Conservation (phyloP, 164 flowering plant species). For the Cinnamomum micranthum region DNA sequence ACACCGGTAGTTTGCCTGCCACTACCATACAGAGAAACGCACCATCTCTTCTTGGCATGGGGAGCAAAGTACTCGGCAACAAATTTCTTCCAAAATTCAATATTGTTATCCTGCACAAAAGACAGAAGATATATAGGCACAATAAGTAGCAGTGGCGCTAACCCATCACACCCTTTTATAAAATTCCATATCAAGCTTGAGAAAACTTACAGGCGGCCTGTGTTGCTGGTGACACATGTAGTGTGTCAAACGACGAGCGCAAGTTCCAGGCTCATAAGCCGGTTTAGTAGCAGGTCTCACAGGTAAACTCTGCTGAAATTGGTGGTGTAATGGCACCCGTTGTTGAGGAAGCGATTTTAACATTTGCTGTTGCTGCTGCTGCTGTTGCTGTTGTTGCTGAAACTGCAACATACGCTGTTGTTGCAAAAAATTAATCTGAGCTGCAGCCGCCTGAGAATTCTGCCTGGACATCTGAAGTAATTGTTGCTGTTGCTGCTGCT, state of each 20-base stretch:
- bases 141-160: neutral
- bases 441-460: constrained; percentile 61
- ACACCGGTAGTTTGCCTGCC: constrained; percentile 94
- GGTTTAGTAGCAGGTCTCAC: constrained; percentile 59
- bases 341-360: constrained; percentile 73
- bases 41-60: constrained; percentile 97
- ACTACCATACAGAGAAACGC: constrained; percentile 96
- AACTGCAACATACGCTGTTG: constrained; percentile 51
- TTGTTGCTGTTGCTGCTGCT: constrained; percentile 65
- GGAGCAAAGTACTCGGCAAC: constrained; percentile 94
- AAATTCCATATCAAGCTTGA: neutral
- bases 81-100: constrained; percentile 97
- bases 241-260: constrained; percentile 83
- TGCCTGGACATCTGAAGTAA: constrained; percentile 71
- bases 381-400: constrained; percentile 43
- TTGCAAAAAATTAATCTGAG: constrained; percentile 67
- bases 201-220: constrained; percentile 70
- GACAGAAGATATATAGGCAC: constrained; percentile 5
- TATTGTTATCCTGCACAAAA: constrained; percentile 75
- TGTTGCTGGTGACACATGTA: constrained; percentile 93
- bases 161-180: neutral
- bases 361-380: constrained; percentile 47
- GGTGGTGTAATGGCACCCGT: constrained; percentile 54
- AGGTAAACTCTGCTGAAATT: constrained; percentile 61
- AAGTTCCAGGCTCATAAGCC: constrained; percentile 82